A percentile compares a stretch with the other conserved stretches of the same genome.
phyloP scores from a whole-genome alignment of 179 eudicot species.

The Beta macrorhiza region DNA sequence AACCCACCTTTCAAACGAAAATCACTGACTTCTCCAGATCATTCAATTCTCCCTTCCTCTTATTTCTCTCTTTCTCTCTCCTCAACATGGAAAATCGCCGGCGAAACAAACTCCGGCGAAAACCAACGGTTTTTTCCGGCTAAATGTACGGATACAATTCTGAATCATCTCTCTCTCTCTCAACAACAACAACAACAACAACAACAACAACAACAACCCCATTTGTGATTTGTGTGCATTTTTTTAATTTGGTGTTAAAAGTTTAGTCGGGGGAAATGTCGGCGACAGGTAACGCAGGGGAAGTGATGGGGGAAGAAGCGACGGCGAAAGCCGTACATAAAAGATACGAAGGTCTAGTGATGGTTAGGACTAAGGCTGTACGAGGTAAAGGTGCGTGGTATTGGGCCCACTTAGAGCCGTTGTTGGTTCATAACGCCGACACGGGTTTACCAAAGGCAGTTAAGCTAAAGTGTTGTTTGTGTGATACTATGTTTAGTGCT shows the following conservation, averaged over 20 bases:
- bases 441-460: constrained; percentile 68
- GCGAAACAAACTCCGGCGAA: constrained; percentile 26
- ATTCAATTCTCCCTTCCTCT: constrained; percentile 11
- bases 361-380: constrained; percentile 67
- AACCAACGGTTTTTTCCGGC: constrained; percentile 22
- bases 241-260: too few species aligned
- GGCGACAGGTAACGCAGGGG: not conserved
- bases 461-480: constrained; percentile 65
- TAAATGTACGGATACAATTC: constrained; percentile 16
- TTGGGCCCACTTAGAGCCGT: constrained; percentile 60
- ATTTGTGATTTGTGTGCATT: too few species aligned
- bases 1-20: not conserved
- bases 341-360: constrained; percentile 62
- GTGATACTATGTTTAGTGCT: constrained; percentile 66
- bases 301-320: constrained; percentile 45
- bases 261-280: constrained; percentile 15
- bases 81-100: constrained; percentile 26
- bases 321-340: constrained; percentile 60
- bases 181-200: too few species aligned
- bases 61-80: not conserved
- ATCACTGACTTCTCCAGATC: constrained; percentile 12
- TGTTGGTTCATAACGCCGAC: constrained; percentile 55
- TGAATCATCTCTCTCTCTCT: too few species aligned
- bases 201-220: not conserved
- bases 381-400: constrained; percentile 73